Percentiles rank a stretch among this genome's conserved stretches.
These are phyloP conservation scores for Astragalus membranaceus DNA, from an alignment of 306 rosid species.

Conservation along the genomic window DNA sequence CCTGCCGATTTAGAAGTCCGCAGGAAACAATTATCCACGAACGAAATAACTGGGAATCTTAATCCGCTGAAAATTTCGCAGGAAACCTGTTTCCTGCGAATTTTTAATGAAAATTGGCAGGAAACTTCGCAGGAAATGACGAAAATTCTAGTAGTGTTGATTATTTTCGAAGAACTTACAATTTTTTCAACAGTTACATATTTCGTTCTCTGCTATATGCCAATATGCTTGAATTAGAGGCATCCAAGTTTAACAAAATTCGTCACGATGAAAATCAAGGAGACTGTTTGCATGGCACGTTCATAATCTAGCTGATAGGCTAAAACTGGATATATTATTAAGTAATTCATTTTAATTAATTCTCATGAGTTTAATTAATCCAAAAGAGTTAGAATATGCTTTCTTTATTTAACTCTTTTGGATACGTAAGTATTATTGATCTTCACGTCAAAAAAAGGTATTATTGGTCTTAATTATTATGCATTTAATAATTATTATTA, in stretches of 20 bases:
- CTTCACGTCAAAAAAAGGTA: too few relatives aligned
- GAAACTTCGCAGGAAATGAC: too few relatives aligned
- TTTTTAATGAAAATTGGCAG: too few relatives aligned
- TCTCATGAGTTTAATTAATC: not conserved
- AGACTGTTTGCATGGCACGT: not conserved
- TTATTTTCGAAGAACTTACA: not conserved
- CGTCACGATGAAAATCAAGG: not conserved
- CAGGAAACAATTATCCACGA: too few relatives aligned
- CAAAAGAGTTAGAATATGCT: not conserved
- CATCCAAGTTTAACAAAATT: not conserved
- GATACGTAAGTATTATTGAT: too few relatives aligned
- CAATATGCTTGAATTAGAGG: not conserved
- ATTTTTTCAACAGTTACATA: not conserved
- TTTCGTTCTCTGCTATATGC: not conserved
- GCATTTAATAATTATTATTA: too few relatives aligned
- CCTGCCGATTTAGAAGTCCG: too few relatives aligned
- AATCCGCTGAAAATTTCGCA: too few relatives aligned
- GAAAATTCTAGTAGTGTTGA: not conserved
- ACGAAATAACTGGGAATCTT: too few relatives aligned
- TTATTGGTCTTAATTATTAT: too few relatives aligned
- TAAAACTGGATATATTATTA: not conserved
- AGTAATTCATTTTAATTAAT: not conserved
- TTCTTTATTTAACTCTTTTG: too few relatives aligned
- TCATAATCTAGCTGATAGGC: not conserved
- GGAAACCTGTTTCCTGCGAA: too few relatives aligned